Percentiles rank a stretch among this genome's conserved stretches.
Evolutionary conservation across 345 rosid species (phyloP).

Genomic region (Anacardium occidentale): DNA sequence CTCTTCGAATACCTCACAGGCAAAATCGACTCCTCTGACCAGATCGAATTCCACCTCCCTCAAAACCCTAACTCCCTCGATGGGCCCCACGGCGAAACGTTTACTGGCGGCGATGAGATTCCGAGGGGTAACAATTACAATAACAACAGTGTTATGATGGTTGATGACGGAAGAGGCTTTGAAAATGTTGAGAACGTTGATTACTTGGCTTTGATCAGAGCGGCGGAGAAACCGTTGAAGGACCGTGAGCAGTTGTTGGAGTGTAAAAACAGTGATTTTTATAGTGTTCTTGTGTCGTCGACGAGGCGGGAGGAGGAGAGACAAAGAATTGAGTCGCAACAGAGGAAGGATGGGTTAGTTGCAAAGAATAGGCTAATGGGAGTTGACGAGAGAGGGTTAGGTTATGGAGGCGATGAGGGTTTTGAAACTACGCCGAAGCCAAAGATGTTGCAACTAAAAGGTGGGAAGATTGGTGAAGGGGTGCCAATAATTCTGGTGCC

Average conservation of each 20-base stretch:
- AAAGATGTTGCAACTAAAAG: constrained; percentile 64
- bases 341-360: constrained; percentile 85
- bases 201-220: constrained; percentile 42
- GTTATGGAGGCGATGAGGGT: constrained; percentile 65
- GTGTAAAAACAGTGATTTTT: constrained; percentile 76
- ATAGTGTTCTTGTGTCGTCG: constrained; percentile 66
- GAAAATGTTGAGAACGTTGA: constrained; percentile 28
- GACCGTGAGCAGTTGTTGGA: constrained; percentile 65
- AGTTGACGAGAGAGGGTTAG: constrained; percentile 73
- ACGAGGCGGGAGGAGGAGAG: constrained; percentile 69
- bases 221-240: constrained; percentile 74
- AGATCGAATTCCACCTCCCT: constrained; percentile 65
- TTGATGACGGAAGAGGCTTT: constrained; percentile 26
- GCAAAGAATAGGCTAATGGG: constrained; percentile 88
- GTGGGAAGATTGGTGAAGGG: constrained; percentile 87
- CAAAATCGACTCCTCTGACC: constrained; percentile 54
- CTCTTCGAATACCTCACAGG: constrained; percentile 85
- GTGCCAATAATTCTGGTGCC: constrained; percentile 93
- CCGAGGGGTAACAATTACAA: constrained; percentile 7
- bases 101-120: not conserved
- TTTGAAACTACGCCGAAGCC: constrained; percentile 57
- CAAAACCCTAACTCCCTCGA: constrained; percentile 22
- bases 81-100: constrained; percentile 5
- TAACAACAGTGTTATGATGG: constrained; percentile 16
- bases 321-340: too few relatives aligned